These are phyloP conservation scores for Globisporangium acanthophoron DNA, from an alignment of 352 stramenopile species.

Conservation along the genomic window DNA sequence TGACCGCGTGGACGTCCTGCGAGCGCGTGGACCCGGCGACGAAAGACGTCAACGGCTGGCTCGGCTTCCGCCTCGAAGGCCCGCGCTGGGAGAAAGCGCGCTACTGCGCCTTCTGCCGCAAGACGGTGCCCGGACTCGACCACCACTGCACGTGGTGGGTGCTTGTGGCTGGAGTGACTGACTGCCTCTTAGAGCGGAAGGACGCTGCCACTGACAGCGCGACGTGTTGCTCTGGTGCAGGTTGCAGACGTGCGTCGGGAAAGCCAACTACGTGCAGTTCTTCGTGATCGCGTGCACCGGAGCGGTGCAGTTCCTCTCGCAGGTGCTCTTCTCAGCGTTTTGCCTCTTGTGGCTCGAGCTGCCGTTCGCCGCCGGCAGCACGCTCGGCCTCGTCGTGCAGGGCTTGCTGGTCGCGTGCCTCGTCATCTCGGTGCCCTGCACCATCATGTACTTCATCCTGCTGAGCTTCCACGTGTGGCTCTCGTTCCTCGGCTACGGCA, in stretches of 20 bases:
- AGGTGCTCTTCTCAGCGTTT: slow-evolving; percentile 45
- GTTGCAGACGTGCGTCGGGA: slow-evolving; percentile 82
- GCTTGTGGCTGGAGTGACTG: neutral
- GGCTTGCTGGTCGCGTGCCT: slow-evolving; percentile 41
- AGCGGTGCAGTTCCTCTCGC: slow-evolving; percentile 64
- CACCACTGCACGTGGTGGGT: slow-evolving; percentile 82
- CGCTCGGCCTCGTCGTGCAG: slow-evolving; percentile 33
- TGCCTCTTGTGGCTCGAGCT: slow-evolving; percentile 56
- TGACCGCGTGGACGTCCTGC: slow-evolving; percentile 64
- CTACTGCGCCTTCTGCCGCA: slow-evolving; percentile 78
- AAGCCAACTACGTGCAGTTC: slow-evolving; percentile 80
- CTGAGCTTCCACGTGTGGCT: slow-evolving; percentile 81
- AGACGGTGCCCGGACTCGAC: slow-evolving; percentile 71
- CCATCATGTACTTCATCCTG: slow-evolving; percentile 83
- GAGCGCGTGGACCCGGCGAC: slow-evolving; percentile 61
- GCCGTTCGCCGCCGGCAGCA: slow-evolving; percentile 19
- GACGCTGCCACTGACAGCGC: neutral
- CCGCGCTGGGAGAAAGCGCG: slow-evolving; percentile 75
- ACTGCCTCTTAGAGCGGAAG: too few species aligned
- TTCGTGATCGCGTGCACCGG: slow-evolving; percentile 69
- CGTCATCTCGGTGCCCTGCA: slow-evolving; percentile 71
- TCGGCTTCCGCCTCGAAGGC: slow-evolving; percentile 53
- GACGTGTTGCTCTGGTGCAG: slow-evolving; percentile 10
- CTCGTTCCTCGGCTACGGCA: slow-evolving; percentile 74
- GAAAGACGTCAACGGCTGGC: slow-evolving; percentile 50